phyloP scores from a whole-genome alignment of 2,329 filamentous ascomycete genomes.

The Cladosporium sp. region DNA sequence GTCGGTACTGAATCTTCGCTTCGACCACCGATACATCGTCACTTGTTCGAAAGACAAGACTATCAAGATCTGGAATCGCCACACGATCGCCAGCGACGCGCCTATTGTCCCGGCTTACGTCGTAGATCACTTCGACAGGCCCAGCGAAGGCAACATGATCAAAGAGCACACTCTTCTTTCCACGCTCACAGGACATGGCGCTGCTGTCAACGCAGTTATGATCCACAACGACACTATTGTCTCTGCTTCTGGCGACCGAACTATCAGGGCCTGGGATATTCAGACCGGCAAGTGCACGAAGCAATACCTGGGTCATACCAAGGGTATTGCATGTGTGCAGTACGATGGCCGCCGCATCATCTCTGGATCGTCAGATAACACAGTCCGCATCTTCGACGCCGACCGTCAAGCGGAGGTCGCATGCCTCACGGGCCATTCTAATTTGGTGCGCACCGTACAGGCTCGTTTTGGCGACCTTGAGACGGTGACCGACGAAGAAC shows the following conservation, averaged over 20 bases:
- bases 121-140: constrained; percentile 34
- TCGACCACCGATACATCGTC: constrained; percentile 84
- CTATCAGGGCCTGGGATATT: constrained; percentile 93
- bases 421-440: constrained; percentile 71
- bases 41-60: constrained; percentile 97
- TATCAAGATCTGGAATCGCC: constrained; percentile 92
- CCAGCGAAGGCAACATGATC: constrained; percentile 47
- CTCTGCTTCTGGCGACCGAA: constrained; percentile 87
- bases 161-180: constrained; percentile 71
- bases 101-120: constrained; percentile 29
- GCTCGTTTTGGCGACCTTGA: constrained; percentile 87
- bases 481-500: constrained; percentile 63
- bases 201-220: constrained; percentile 94
- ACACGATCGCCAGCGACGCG: constrained; percentile 49
- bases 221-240: constrained; percentile 81
- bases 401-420: constrained; percentile 82
- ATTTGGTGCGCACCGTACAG: constrained; percentile 88
- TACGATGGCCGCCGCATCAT: constrained; percentile 91
- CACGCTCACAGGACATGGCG: constrained; percentile 73
- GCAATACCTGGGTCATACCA: constrained; percentile 79
- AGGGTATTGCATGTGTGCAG: constrained; percentile 96
- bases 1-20: constrained; percentile 87
- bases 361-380: constrained; percentile 92
- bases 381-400: constrained; percentile 90
- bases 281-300: constrained; percentile 67